A percentile compares a stretch with the other conserved stretches of the same genome.
phyloP scores from a whole-genome alignment of 2,329 filamentous ascomycete species.

The Malbranchea zuffiana region DNA sequence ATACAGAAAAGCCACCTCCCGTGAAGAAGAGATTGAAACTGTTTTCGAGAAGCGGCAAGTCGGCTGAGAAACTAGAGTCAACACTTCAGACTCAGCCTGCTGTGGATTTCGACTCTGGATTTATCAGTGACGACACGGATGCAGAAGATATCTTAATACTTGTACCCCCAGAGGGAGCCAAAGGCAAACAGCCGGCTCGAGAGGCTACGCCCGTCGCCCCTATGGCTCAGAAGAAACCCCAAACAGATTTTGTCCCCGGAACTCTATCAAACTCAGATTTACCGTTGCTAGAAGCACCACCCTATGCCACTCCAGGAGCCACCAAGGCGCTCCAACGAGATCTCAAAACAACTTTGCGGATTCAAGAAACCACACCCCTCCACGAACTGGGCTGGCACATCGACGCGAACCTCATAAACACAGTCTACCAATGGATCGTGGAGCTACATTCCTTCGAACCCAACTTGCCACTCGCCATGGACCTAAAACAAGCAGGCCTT shows the following conservation, averaged over 20 bases:
- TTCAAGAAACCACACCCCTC: constrained; percentile 51
- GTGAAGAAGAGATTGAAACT: not conserved
- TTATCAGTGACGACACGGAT: constrained; percentile 40
- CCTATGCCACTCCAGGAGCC: constrained; percentile 52
- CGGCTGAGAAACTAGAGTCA: too few species aligned
- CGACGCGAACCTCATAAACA: constrained; percentile 53
- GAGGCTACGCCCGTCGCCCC: not conserved
- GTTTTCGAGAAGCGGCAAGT: too few species aligned
- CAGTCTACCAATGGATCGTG: constrained; percentile 84
- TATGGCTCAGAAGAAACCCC: constrained; percentile 7
- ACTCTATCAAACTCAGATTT: constrained; percentile 51
- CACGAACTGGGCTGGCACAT: constrained; percentile 76
- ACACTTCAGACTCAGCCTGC: too few species aligned
- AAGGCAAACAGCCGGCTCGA: constrained; percentile 8
- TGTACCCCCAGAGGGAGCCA: constrained; percentile 8
- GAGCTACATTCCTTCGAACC: constrained; percentile 74
- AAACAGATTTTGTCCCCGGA: constrained; percentile 57
- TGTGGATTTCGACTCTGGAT: too few species aligned
- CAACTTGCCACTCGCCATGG: constrained; percentile 56
- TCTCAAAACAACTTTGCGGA: constrained; percentile 51
- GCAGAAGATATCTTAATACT: constrained; percentile 37
- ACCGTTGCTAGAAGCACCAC: constrained; percentile 53
- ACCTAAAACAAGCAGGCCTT: constrained; percentile 55
- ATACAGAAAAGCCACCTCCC: not conserved
- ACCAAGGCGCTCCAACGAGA: constrained; percentile 55